Conservation (phyloP, 2,329 filamentous ascomycete genomes). For the Verticillium longisporum region DNA sequence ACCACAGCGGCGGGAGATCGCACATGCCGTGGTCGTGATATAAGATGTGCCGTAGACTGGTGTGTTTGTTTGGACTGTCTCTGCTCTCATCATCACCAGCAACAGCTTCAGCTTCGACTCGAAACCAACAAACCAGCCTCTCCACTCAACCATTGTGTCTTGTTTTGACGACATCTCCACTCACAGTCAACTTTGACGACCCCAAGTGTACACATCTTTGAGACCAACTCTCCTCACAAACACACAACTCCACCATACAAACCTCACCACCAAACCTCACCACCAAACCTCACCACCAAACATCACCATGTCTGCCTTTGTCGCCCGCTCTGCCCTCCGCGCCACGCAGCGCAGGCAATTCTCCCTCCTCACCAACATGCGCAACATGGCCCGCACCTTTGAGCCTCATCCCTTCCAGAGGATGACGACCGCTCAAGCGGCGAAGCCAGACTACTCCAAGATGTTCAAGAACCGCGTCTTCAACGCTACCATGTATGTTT, state of each 20-base stretch:
- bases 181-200: conserved; percentile 5
- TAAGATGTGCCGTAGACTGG: conserved; percentile 11
- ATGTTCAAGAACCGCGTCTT: conserved; percentile 22
- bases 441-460: conserved; percentile 29
- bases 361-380: conserved; percentile 26
- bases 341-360: conserved; percentile 22
- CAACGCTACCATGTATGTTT: conserved; percentile 25
- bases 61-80: conserved; percentile 4
- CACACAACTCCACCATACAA: background rate
- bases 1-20: background rate
- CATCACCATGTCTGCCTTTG: conserved; percentile 25
- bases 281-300: background rate
- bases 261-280: background rate
- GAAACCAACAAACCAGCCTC: conserved; percentile 4
- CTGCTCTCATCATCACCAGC: conserved; percentile 8
- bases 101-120: conserved; percentile 6
- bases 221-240: conserved; percentile 3
- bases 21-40: conserved; percentile 5
- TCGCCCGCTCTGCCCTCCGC: conserved; percentile 22
- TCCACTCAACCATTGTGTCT: conserved; percentile 7
- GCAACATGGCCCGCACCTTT: conserved; percentile 26
- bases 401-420: conserved; percentile 31
- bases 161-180: conserved; percentile 1
- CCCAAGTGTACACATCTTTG: conserved; percentile 4
- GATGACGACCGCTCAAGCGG: conserved; percentile 18